phyloP scores from a whole-genome alignment of 768 basidiomycete genomes.

The Lepiota subincarnata region DNA sequence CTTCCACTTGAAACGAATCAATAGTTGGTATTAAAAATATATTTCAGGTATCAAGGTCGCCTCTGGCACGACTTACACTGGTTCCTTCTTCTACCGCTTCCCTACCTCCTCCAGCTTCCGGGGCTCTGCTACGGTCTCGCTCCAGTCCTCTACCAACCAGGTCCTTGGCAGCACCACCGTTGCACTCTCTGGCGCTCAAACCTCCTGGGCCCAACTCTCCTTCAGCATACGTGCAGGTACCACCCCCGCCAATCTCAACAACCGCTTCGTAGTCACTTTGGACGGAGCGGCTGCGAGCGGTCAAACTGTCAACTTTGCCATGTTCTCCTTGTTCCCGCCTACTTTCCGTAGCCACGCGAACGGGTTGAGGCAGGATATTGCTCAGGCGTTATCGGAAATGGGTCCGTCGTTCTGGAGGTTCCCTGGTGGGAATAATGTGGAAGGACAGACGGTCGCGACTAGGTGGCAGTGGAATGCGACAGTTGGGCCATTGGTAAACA shows the following conservation, averaged over 20 bases:
- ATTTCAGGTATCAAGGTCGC: slow-evolving; percentile 51
- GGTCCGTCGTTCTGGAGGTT: slow-evolving; percentile 61
- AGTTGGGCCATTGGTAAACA: slow-evolving; percentile 46
- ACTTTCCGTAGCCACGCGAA: slow-evolving; percentile 59
- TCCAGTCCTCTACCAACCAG: slow-evolving; percentile 41
- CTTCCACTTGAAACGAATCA: not conserved
- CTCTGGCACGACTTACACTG: slow-evolving; percentile 47
- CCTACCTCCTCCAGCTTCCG: slow-evolving; percentile 37
- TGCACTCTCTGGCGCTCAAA: slow-evolving; percentile 37
- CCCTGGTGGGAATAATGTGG: slow-evolving; percentile 67
- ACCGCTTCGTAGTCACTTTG: slow-evolving; percentile 51
- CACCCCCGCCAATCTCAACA: slow-evolving; percentile 38
- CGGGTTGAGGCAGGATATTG: slow-evolving; percentile 59
- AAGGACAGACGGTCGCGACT: slow-evolving; percentile 50
- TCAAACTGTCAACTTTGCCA: slow-evolving; percentile 49
- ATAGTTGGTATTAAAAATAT: not conserved
- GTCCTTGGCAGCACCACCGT: slow-evolving; percentile 38
- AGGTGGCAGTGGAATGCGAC: slow-evolving; percentile 70
- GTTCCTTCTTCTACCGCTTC: slow-evolving; percentile 59
- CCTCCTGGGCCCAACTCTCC: slow-evolving; percentile 45
- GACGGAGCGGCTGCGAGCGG: slow-evolving; percentile 37
- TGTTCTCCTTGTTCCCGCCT: slow-evolving; percentile 65
- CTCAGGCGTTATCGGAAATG: slow-evolving; percentile 52
- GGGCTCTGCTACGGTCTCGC: slow-evolving; percentile 37
- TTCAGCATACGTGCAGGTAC: slow-evolving; percentile 38